Evolutionary conservation across 2,329 filamentous ascomycete genomes (phyloP), one percentile per base, ranked within the genome.

Genomic region (Arthrobotrys musiformis): DNA sequence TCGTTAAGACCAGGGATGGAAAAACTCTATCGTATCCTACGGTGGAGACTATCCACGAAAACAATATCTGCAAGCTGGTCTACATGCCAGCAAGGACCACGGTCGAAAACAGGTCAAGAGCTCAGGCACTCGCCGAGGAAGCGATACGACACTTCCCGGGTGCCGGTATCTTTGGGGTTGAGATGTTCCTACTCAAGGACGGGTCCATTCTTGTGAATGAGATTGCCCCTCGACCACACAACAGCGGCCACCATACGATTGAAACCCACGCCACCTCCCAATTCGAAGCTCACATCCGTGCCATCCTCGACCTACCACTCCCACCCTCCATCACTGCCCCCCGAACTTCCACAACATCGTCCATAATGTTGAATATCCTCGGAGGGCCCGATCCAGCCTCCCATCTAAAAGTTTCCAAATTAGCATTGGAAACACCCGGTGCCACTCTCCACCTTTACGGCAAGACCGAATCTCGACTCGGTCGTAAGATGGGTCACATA

Each of bases 191-290:
- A 2, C 88, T 94, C 9, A 85, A 90, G 58, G 89, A 95, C 81
- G 86, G 87, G 73, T 85, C 86, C 0, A 86, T 97, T 1, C 85
- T 96, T 72, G 88, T 97, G 80, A 97, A 97, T 83, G 93, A 97
- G 84, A 91, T 96, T 79, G 93, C 93, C 0, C 93, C 92, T 11
- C 87, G 93, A 42, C 88, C 89, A 61, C 94, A 97, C 85, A 97
- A 97, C 85, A 96, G 93, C 0, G 95, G 95, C 0, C 95, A 98
- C 84, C 94, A 94, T 84, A 97, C 92, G 1, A 98, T 98, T 79
- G 94, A 99, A 85, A 92, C 93, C 2, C 93, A 95, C 58, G 90
- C 90, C 0, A 89, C 94, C 76, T 97, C 93, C 0, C 95, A 99
- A 84, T 99, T 93, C 84, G 93, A 95, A 83, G 92, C 93, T 1